These are phyloP conservation scores for Skeletonema marinoi DNA, from an alignment of 108 stramenopile genomes.

Conservation along the genomic window DNA sequence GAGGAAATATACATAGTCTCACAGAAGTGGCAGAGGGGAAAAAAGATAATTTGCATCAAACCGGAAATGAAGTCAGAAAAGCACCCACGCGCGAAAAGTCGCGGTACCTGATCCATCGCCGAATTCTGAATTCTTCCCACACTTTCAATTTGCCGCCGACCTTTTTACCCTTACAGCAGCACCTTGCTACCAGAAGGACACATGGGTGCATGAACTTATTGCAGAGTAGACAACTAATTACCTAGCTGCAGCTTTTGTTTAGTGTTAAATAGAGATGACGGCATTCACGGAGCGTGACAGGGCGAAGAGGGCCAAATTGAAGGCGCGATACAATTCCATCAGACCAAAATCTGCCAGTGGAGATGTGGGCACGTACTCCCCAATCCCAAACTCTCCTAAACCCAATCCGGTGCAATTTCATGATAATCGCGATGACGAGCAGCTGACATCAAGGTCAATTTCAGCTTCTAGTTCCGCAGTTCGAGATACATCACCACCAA, in stretches of 20 bases:
- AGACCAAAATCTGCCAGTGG: slow-evolving; percentile 9
- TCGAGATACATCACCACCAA: not conserved
- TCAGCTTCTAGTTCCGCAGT: not conserved
- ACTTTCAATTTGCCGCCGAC: too few species aligned
- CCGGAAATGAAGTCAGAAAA: too few species aligned
- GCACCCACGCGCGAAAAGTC: too few species aligned
- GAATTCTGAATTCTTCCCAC: not conserved
- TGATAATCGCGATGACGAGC: not conserved
- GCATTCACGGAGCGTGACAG: slow-evolving; percentile 29
- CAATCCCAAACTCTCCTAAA: not conserved
- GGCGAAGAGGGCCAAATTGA: slow-evolving; percentile 38
- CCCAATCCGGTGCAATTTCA: not conserved
- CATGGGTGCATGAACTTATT: too few species aligned
- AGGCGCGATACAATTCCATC: slow-evolving; percentile 35
- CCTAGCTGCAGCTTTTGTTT: not conserved
- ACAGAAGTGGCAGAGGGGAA: not conserved
- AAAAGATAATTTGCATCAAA: too few species aligned
- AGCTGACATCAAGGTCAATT: not conserved
- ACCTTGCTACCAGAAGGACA: too few species aligned
- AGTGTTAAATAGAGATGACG: slow-evolving; percentile 1
- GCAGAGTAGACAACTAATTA: not conserved
- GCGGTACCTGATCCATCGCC: not conserved
- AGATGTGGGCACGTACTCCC: not conserved
- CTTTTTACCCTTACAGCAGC: not conserved
- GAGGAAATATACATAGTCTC: not conserved